These are phyloP conservation scores for Metschnikowia drakensbergensis DNA, from an alignment of 805 yeast species.

Conservation along the genomic window DNA sequence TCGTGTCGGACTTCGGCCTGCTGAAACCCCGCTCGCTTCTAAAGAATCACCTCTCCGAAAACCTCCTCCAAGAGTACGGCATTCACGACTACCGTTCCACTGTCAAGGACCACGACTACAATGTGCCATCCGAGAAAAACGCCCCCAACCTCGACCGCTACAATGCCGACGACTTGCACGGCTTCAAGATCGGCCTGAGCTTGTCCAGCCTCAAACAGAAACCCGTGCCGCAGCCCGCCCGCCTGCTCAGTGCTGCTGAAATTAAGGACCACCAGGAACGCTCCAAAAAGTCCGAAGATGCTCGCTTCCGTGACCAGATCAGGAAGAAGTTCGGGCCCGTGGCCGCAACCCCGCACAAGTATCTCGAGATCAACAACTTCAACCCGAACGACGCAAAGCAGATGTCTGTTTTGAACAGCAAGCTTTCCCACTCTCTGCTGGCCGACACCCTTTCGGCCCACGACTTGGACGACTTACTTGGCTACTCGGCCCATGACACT, in stretches of 20 bases:
- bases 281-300: slow-evolving; percentile 23
- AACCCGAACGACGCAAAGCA: slow-evolving; percentile 23
- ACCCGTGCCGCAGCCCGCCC: slow-evolving; percentile 3
- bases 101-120: slow-evolving; percentile 28
- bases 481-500: not conserved
- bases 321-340: slow-evolving; percentile 24
- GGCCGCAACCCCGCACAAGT: slow-evolving; percentile 12
- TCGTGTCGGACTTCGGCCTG: slow-evolving; percentile 13
- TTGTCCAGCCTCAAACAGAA: slow-evolving; percentile 4
- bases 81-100: slow-evolving; percentile 29
- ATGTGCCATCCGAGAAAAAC: slow-evolving; percentile 14
- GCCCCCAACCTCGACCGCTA: slow-evolving; percentile 22
- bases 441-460: not conserved
- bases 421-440: slow-evolving; percentile 11
- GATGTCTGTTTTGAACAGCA: slow-evolving; percentile 23
- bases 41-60: slow-evolving; percentile 26
- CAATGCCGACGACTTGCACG: slow-evolving; percentile 29
- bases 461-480: slow-evolving; percentile 15
- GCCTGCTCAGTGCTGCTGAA: slow-evolving; percentile 28
- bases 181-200: slow-evolving; percentile 31
- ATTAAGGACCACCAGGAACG: slow-evolving; percentile 23
- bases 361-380: slow-evolving; percentile 36
- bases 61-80: slow-evolving; percentile 39
- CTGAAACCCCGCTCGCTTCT: slow-evolving; percentile 29
- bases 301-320: slow-evolving; percentile 27